These are phyloP conservation scores for Ogataea ganodermae DNA, from an alignment of 805 yeast species.

Conservation along the genomic window DNA sequence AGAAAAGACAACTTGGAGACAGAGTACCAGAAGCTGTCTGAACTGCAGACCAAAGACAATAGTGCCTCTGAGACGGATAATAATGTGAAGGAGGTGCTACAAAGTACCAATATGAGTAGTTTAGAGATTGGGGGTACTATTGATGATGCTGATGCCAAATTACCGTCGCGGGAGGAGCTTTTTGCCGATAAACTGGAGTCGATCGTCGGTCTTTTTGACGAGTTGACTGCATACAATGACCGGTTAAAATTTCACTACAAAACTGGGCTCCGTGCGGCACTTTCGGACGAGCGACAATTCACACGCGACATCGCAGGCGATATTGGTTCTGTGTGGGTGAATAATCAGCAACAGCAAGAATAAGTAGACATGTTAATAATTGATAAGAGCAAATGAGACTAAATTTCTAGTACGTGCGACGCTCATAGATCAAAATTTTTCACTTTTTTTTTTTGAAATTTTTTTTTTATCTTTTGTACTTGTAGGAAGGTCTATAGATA, in stretches of 20 bases:
- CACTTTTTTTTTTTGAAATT: not conserved
- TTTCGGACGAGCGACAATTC: not conserved
- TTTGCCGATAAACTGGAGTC: constrained; percentile 11
- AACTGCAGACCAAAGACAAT: not conserved
- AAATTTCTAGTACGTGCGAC: not conserved
- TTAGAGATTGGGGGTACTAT: constrained; percentile 26
- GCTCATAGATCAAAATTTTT: constrained; percentile 6
- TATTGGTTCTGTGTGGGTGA: not conserved
- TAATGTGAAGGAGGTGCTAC: constrained; percentile 30
- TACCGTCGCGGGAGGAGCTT: constrained; percentile 6
- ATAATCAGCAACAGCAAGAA: not conserved
- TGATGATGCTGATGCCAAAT: not conserved
- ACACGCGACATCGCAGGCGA: not conserved
- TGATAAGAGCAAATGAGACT: not conserved
- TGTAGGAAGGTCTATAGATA: not conserved
- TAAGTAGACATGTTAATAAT: not conserved
- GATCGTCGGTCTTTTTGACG: constrained; percentile 5
- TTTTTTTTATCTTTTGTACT: not conserved
- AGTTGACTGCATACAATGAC: constrained; percentile 11
- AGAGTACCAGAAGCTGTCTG: constrained; percentile 17
- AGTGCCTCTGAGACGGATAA: constrained; percentile 15
- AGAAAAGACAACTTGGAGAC: constrained; percentile 19
- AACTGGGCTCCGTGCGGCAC: constrained; percentile 6
- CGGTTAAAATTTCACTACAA: constrained; percentile 12
- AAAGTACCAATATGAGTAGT: constrained; percentile 29